Base-by-base conservation (phyloP, 352 stramenopile genomes). In the Phytophthora capsici region DNA sequence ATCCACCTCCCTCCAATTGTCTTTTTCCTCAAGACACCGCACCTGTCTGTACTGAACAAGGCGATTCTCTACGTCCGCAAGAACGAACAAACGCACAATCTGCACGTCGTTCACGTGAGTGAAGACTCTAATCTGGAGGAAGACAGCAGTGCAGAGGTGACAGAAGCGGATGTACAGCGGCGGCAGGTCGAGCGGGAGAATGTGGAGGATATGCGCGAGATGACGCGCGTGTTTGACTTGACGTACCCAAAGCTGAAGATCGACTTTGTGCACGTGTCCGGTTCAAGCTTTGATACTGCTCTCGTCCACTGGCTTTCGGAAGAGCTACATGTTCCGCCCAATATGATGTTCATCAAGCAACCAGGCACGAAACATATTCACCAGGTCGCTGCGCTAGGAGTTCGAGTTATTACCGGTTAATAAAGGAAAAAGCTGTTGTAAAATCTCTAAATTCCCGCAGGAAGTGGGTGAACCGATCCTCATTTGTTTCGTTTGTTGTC, bases 311-410 rank as follows among this genome's bases (percentile, higher is more conserved):
- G 90, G 86, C 51, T 98, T 43, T 77, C 81, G 1, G 60, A 85
- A 32, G 75, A 94, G 41, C 66, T 97, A 22, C 49, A 68, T 14
- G 82, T 98, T 17, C 83, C 80, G 4, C 80, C 83, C 30, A 98
- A 98, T 53, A 96, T 96, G 86, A 97, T 98, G 89, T 98, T 98
- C 60, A 96, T 98, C 54, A 80, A 84, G 28, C 94, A 96, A 71
- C 90, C 93, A 13, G 77, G 96, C 65, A 82, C 84, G 48, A 84
- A 92, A 54, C 89, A 92, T 66, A 95, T 95, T 67, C 91, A 98
- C 70, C 90, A 96, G 57, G 82, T 98, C 25, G 82, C 86, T 22
- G 74, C 86, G 45, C 75, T 94, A 23, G 91, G 91, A 25, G 86
- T 98, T 16, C 84, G 91, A 9, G 85, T 98, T 53, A 98, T 98